A percentile compares a stretch with the other conserved stretches of the same genome.
These are phyloP conservation scores for Gremmenia infestans DNA, from an alignment of 2,329 filamentous ascomycete genomes.

Conservation along the genomic window DNA sequence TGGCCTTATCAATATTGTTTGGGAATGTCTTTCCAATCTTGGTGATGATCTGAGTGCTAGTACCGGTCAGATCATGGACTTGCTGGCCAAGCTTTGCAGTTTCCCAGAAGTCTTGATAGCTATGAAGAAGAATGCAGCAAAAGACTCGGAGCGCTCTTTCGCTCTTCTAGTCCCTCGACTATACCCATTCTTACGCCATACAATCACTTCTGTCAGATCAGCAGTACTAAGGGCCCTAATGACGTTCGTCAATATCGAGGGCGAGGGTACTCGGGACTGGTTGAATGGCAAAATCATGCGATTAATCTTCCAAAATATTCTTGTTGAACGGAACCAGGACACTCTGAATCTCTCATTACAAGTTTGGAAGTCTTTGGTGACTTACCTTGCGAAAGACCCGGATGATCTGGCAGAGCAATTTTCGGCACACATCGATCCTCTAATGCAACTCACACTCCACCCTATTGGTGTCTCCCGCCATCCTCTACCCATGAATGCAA, in stretches of 20 bases:
- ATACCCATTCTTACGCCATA: slow-evolving; percentile 94
- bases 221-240: slow-evolving; percentile 88
- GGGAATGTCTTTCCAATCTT: slow-evolving; percentile 95
- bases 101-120: slow-evolving; percentile 89
- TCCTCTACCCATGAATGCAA: slow-evolving; percentile 85
- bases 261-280: slow-evolving; percentile 78
- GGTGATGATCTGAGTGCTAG: slow-evolving; percentile 96
- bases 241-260: slow-evolving; percentile 86
- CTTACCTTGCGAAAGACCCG: slow-evolving; percentile 57
- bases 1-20: slow-evolving; percentile 86
- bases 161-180: slow-evolving; percentile 86
- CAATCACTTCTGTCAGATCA: slow-evolving; percentile 90
- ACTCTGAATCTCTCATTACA: slow-evolving; percentile 80
- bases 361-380: slow-evolving; percentile 77
- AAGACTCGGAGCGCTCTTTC: slow-evolving; percentile 84
- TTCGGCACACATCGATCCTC: slow-evolving; percentile 66
- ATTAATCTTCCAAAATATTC: slow-evolving; percentile 88
- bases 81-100: slow-evolving; percentile 89
- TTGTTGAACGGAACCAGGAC: slow-evolving; percentile 84
- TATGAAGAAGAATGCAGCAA: slow-evolving; percentile 84
- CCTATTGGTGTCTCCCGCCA: slow-evolving; percentile 89
- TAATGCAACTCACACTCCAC: slow-evolving; percentile 80
- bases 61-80: slow-evolving; percentile 97
- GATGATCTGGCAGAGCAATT: slow-evolving; percentile 69
- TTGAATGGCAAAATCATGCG: slow-evolving; percentile 84